Percentiles rank a stretch among this genome's conserved stretches.
These are phyloP conservation scores for Cucurbita moschata DNA, from an alignment of 306 rosid species.

Conservation along the genomic window DNA sequence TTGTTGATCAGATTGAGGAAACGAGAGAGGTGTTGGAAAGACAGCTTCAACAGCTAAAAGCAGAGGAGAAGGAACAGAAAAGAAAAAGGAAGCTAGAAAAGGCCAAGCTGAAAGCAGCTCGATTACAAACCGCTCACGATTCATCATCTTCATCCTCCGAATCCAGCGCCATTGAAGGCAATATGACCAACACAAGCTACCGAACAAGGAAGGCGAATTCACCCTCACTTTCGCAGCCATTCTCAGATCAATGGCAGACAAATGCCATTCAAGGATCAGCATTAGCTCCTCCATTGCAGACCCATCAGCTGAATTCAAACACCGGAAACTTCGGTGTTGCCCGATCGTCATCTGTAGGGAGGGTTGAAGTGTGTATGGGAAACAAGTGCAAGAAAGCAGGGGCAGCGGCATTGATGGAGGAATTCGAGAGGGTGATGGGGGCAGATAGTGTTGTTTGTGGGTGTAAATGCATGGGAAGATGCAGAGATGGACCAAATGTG, in stretches of 20 bases:
- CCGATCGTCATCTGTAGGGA: slow-evolving; percentile 9
- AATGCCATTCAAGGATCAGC: neutral
- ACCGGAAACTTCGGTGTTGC: neutral
- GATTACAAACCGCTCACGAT: slow-evolving; percentile 17
- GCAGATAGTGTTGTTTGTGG: slow-evolving; percentile 52
- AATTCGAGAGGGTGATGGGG: slow-evolving; percentile 46
- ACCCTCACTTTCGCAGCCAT: slow-evolving; percentile 9
- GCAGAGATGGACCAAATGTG: slow-evolving; percentile 75
- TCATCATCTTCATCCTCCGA: slow-evolving; percentile 56
- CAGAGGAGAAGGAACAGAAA: slow-evolving; percentile 49
- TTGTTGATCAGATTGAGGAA: slow-evolving; percentile 21
- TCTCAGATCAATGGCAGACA: slow-evolving; percentile 3
- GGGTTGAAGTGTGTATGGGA: slow-evolving; percentile 92
- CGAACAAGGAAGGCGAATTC: slow-evolving; percentile 6
- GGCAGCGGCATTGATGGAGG: slow-evolving; percentile 41
- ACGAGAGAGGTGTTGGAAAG: slow-evolving; percentile 30
- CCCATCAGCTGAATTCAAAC: neutral
- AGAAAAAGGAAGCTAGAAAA: slow-evolving; percentile 40
- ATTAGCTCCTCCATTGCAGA: neutral
- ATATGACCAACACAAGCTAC: slow-evolving; percentile 28
- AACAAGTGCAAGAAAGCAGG: slow-evolving; percentile 65
- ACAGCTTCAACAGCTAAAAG: slow-evolving; percentile 37
- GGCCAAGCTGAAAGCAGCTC: slow-evolving; percentile 32
- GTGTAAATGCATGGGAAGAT: slow-evolving; percentile 92
- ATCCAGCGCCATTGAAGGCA: slow-evolving; percentile 51